Evolutionary conservation across 129 eudicot genomes (phyloP).

Genomic region (Solidago caesia): DNA sequence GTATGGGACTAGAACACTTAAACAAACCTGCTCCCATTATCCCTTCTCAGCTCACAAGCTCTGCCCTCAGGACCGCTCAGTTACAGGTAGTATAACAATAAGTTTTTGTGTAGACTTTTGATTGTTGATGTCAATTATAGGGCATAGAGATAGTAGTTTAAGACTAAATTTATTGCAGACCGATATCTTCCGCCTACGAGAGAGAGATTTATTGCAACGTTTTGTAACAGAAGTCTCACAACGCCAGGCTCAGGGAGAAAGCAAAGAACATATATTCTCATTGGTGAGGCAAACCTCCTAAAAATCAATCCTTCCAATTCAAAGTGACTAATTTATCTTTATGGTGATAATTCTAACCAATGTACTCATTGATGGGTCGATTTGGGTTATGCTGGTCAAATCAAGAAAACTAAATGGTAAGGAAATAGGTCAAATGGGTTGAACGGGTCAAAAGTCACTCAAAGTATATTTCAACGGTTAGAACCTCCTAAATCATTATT

Average conservation of each 20-base stretch:
- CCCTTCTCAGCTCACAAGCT: conserved; percentile 72
- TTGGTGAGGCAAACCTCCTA: conserved; percentile 39
- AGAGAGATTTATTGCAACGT: conserved; percentile 74
- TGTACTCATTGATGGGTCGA: not conserved
- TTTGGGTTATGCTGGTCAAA: not conserved
- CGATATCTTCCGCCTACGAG: conserved; percentile 72
- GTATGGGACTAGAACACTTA: conserved; percentile 89
- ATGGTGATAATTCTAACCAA: not conserved
- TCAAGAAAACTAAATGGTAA: not conserved
- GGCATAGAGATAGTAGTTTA: not conserved
- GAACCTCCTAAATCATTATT: not conserved
- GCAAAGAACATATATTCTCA: conserved; percentile 68
- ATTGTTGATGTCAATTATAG: not conserved
- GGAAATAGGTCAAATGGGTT: not conserved
- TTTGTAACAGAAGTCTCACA: conserved; percentile 73
- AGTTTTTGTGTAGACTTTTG: not conserved
- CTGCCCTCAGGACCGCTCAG: conserved; percentile 51
- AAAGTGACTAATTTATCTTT: not conserved
- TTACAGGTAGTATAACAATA: conserved; percentile 61
- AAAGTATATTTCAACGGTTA: not conserved
- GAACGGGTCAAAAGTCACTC: not conserved
- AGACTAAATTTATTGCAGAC: conserved; percentile 41
- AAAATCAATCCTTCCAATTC: not conserved
- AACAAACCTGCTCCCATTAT: conserved; percentile 62
- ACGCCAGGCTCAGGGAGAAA: conserved; percentile 61